A percentile compares a stretch with the other conserved stretches of the same genome.
Conservation (phyloP, 345 rosid genomes). For the Populus simonii region DNA sequence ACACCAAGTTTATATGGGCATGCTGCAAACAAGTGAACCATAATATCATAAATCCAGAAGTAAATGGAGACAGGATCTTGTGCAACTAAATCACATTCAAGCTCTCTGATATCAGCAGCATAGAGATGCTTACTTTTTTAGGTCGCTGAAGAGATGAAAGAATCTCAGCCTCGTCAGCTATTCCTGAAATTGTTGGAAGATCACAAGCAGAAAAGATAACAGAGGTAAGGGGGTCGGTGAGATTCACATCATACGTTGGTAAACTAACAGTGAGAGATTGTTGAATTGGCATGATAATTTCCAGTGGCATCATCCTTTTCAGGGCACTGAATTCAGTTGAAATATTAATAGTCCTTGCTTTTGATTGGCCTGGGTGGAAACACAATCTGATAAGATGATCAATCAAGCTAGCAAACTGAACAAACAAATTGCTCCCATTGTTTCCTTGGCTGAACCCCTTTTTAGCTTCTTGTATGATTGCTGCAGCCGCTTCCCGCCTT, state of each 20-base stretch:
- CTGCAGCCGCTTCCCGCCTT: constrained; percentile 92
- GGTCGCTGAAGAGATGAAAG: constrained; percentile 97
- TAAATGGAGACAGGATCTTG: background rate
- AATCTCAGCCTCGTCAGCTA: constrained; percentile 94
- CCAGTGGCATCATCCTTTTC: constrained; percentile 96
- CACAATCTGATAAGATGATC: constrained; percentile 90
- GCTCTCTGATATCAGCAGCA: background rate
- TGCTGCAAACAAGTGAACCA: constrained; percentile 6
- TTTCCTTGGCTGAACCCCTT: constrained; percentile 73
- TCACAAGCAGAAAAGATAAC: constrained; percentile 71
- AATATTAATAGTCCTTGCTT: constrained; percentile 71
- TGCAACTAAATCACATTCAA: too few species aligned
- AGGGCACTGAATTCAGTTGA: constrained; percentile 93
- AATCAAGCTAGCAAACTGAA: constrained; percentile 80
- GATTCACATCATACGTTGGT: constrained; percentile 55
- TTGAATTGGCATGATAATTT: constrained; percentile 87
- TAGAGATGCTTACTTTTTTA: constrained; percentile 55
- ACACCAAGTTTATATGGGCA: background rate
- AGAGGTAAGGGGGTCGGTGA: constrained; percentile 45
- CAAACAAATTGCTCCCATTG: constrained; percentile 66
- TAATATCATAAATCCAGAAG: background rate
- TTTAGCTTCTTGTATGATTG: constrained; percentile 84
- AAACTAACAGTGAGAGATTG: constrained; percentile 87
- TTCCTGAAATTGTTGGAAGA: constrained; percentile 83
- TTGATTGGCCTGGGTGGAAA: constrained; percentile 85